Evolutionary conservation across 2,329 filamentous ascomycete species (phyloP).

Genomic region (Phaeophleospora eucalypticola): DNA sequence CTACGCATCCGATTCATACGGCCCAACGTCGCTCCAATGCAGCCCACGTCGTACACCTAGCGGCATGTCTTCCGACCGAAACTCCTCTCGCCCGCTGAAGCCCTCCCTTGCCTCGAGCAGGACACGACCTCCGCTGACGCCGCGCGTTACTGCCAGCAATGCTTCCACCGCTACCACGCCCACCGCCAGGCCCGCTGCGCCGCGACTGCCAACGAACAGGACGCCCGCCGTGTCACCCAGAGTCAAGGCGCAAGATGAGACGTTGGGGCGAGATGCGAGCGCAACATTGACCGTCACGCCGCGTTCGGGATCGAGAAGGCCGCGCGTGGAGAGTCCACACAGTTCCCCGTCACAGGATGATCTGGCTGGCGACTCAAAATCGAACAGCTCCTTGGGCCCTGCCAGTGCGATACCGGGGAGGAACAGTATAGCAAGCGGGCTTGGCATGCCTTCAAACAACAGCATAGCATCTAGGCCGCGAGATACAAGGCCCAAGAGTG

Average conservation of each 20-base stretch:
- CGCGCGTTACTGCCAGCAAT: conserved; percentile 45
- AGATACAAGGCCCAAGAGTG: conserved; percentile 35
- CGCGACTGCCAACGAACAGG: conserved; percentile 32
- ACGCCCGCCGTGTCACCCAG: conserved; percentile 36
- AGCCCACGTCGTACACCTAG: neutral
- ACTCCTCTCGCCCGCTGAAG: conserved; percentile 16
- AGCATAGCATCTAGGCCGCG: conserved; percentile 7
- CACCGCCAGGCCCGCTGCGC: conserved; percentile 30
- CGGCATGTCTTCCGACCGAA: conserved; percentile 17
- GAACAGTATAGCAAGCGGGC: conserved; percentile 14
- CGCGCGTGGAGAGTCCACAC: conserved; percentile 63
- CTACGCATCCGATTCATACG: no score
- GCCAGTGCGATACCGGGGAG: conserved; percentile 15
- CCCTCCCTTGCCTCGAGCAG: conserved; percentile 16
- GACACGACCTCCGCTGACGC: conserved; percentile 53
- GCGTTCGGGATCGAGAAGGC: conserved; percentile 69
- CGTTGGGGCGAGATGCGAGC: conserved; percentile 46
- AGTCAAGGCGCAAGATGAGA: conserved; percentile 31
- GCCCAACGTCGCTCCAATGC: conserved; percentile 3
- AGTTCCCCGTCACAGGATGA: conserved; percentile 47
- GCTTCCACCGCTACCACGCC: conserved; percentile 10
- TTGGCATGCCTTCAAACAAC: conserved; percentile 11
- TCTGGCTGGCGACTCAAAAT: conserved; percentile 11
- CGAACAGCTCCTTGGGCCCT: conserved; percentile 7
- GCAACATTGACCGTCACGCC: conserved; percentile 64